phyloP scores from a whole-genome alignment of 352 stramenopile species.

The Pythium folliculosum region DNA sequence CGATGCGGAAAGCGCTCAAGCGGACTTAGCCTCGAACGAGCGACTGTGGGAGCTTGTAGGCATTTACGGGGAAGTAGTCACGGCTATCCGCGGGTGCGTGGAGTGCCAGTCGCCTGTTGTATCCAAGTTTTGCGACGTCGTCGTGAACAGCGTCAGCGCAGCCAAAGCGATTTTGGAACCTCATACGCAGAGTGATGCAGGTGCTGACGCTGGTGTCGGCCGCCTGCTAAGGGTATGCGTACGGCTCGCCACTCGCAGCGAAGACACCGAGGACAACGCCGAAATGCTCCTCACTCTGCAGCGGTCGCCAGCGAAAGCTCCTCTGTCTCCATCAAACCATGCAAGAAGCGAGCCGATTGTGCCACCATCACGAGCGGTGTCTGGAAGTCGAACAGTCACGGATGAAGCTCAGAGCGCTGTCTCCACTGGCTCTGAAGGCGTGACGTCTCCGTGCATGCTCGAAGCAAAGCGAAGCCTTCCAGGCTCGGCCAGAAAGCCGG shows the following conservation, averaged over 20 bases:
- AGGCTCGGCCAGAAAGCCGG: neutral
- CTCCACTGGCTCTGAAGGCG: neutral
- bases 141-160: conserved; percentile 3
- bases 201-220: neutral
- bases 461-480: neutral
- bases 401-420: conserved; percentile 1
- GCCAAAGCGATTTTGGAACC: conserved; percentile 7
- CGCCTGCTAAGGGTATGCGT: conserved; percentile 12
- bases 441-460: conserved; percentile 20
- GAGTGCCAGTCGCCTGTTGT: neutral
- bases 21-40: neutral
- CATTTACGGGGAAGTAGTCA: conserved; percentile 9
- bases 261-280: conserved; percentile 27
- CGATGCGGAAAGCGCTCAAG: neutral
- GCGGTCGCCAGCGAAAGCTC: conserved; percentile 10
- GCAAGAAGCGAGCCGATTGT: neutral
- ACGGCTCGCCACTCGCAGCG: conserved; percentile 12
- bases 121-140: conserved; percentile 5
- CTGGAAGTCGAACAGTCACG: neutral
- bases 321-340: neutral
- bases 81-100: neutral
- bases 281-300: conserved; percentile 23
- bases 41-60: conserved; percentile 7
- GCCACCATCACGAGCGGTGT: neutral
- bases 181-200: neutral